Evolutionary conservation across 202 grass and related monocot genomes (phyloP), one percentile per base, ranked within the genome.

Genomic region (Panicum virgatum): DNA sequence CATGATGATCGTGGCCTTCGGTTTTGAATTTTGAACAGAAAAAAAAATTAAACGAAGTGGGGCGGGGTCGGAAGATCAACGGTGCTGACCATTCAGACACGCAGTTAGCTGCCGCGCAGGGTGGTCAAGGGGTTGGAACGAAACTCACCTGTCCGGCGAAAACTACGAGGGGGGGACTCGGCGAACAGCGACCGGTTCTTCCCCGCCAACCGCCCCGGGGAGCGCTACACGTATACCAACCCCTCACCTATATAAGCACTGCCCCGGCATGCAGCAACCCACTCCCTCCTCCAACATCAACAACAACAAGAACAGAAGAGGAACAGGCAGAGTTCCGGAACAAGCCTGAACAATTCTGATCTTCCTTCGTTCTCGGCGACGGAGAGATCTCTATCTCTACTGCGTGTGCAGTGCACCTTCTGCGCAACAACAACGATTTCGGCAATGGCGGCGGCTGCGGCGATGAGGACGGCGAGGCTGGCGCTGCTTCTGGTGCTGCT

Each of bases 151-250:
- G 79, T 29, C 70, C 66, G 62, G 43, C 85, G 79, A 83, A 87
- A 83, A 72, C 9, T 72, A 63, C 46, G 37, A 80, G 30, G 54
- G 52, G 40, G 30, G 29, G 68, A 73, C 76, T 80, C 82, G 87
- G 70, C 75, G 80, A 89, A 45, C 87, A 76, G 71, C 29, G 87
- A 89, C 82, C 65, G 3, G 5, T 89, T 89, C 82, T 68, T 47
- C 79, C 79, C 54, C 26, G 73, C 9, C 34, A 6, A 0, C 29
- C 29, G 29, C 29, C 3, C 23, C 57, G 57, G 36, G 29, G 14
- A 5, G 13, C 34, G 9, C 47, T 7, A 75, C 62, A 86, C 69
- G 59, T 54, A 74, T 22, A 62, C 81, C 61, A 3, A 71, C 22
- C 50, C 69, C 58, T 25, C 75, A 44, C 56, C 53, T 89, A 85